Percentiles rank a stretch among this genome's conserved stretches.
These are phyloP conservation scores for Boletus sensibilis DNA, from an alignment of 768 basidiomycete species.

Conservation along the genomic window DNA sequence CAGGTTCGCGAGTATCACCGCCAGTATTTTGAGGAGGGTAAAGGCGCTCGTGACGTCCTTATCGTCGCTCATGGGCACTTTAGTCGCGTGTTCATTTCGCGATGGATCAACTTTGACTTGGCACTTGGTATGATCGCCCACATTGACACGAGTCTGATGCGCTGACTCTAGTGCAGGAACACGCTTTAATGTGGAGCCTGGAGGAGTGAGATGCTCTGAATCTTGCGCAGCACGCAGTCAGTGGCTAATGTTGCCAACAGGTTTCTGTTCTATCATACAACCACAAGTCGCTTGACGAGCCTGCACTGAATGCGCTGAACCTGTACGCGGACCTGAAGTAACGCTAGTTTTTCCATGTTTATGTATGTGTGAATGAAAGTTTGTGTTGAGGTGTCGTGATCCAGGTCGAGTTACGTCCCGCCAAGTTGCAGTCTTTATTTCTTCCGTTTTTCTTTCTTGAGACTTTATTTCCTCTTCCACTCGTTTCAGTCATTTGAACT, in stretches of 20 bases:
- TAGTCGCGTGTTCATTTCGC: conserved; percentile 71
- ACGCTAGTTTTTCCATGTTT: conserved; percentile 17
- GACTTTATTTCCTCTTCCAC: conserved; percentile 11
- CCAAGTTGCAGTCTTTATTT: conserved; percentile 6
- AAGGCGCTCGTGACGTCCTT: conserved; percentile 72
- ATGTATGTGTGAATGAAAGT: conserved; percentile 19
- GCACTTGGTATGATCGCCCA: conserved; percentile 42
- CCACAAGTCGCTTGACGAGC: conserved; percentile 75
- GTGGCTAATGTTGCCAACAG: conserved; percentile 37
- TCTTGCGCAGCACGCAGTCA: background rate
- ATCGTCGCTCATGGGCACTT: conserved; percentile 90
- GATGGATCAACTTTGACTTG: conserved; percentile 77
- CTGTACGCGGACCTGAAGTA: conserved; percentile 49
- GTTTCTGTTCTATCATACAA: conserved; percentile 82
- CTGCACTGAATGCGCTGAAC: conserved; percentile 73
- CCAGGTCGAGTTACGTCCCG: conserved; percentile 15
- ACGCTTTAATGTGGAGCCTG: conserved; percentile 83
- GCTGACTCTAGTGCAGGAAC: conserved; percentile 46
- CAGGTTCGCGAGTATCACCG: conserved; percentile 75
- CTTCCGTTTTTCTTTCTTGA: conserved; percentile 6
- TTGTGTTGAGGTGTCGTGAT: conserved; percentile 9
- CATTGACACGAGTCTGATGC: background rate
- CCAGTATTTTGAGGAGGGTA: conserved; percentile 64
- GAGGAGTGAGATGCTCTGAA: conserved; percentile 52
- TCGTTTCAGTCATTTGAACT: conserved; percentile 4